Base-by-base conservation (phyloP, 1,139 yeast species). In the Suhomyces anneliseae region DNA sequence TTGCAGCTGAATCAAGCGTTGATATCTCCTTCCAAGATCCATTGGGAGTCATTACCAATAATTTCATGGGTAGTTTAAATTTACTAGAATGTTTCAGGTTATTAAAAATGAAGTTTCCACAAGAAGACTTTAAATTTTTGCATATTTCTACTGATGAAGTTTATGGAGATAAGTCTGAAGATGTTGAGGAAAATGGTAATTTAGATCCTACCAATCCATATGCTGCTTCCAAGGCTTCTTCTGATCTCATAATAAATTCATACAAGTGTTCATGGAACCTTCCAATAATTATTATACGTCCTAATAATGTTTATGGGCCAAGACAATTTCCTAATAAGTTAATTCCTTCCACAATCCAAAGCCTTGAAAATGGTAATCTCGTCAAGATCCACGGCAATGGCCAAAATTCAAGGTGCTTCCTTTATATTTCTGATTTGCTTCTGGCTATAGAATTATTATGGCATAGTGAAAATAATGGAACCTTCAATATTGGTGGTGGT, bases 61-160 rank as follows among this genome's bases (percentile, higher is more conserved):
- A 82, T 52, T 71, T 79, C 2, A 39, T 78, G 6, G 74, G 81
- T 9, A 76, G 83, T 0, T 83, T 78, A 52, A 76, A 73, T 34
- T 53, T 82, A 29, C 64, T 82, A 12, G 85, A 82, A 57, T 66
- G 70, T 38, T 60, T 67, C 43, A 62, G 78, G 35, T 35, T 54
- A 11, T 40, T 56, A 8, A 31, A 39, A 9, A 24, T 34, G 31
- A 32, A 42, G 6, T 8, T 33, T 7, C 48, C 48, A 4, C 31
- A 15, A n/a, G 47, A 47, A n/a, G 43, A 49, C 12, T 50, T 55
- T 34, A 45, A 58, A 11, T 68, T 81, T 42, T 50, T 82, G 4
- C 85, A 81, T 56, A 66, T 82, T 51, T 81, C 86, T 3, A 81
- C 87, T 0, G 87, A 82, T 55, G 87, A 82, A 52, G 86, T 82